Percentiles rank a stretch among this genome's conserved stretches.
Evolutionary conservation across 2,329 filamentous ascomycete species (phyloP).

Genomic region (Aureobasidium sp.): DNA sequence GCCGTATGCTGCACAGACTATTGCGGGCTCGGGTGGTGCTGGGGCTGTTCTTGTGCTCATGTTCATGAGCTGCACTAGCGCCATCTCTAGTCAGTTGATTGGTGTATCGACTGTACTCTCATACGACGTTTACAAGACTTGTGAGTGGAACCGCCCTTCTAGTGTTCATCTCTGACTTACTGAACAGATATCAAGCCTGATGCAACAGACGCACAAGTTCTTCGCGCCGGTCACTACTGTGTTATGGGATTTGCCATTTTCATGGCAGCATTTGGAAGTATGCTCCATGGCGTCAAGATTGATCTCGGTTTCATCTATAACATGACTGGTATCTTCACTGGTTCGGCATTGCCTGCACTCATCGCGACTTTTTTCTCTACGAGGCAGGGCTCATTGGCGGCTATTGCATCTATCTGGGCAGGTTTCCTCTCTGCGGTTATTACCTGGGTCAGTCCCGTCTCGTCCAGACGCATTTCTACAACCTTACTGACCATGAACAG

Average conservation of each 20-base stretch:
- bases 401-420: background rate
- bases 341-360: background rate
- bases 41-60: constrained; percentile 35
- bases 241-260: background rate
- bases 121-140: constrained; percentile 37
- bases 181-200: background rate
- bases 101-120: constrained; percentile 35
- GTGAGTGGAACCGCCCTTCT: no score
- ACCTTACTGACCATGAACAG: background rate
- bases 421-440: background rate
- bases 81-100: constrained; percentile 20
- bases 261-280: background rate
- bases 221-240: background rate
- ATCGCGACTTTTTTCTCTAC: background rate
- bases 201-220: background rate
- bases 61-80: constrained; percentile 44
- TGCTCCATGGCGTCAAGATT: background rate
- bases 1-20: constrained; percentile 28
- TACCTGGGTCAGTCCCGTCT: background rate
- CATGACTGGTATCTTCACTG: background rate
- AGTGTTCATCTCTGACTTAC: no score
- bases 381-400: background rate
- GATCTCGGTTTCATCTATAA: background rate
- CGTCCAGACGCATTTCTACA: background rate
- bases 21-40: constrained; percentile 34